These are phyloP conservation scores for Aspergillus sclerotioniger DNA, from an alignment of 495 filamentous ascomycete genomes.

Conservation along the genomic window DNA sequence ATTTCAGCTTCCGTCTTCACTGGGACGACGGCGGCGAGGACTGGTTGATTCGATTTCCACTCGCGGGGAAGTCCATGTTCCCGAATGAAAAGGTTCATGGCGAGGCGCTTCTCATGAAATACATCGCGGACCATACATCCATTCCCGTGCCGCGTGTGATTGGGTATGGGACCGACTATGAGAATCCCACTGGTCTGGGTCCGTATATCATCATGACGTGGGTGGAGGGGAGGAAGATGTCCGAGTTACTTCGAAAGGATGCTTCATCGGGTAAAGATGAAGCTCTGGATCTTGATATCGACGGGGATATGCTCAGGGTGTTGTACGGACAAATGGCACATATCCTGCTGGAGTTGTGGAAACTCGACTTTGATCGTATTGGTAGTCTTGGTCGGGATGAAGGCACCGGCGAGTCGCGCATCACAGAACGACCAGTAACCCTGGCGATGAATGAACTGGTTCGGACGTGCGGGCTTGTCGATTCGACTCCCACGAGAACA, in stretches of 20 bases:
- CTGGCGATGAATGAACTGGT: conserved; percentile 27
- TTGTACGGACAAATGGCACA: conserved; percentile 33
- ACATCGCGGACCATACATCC: conserved; percentile 23
- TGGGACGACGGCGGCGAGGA: conserved; percentile 11
- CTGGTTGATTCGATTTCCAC: conserved; percentile 16
- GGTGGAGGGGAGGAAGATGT: conserved; percentile 17
- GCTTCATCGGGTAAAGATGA: conserved; percentile 17
- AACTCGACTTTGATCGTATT: conserved; percentile 14
- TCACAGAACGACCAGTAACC: conserved; percentile 19
- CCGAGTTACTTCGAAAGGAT: conserved; percentile 16
- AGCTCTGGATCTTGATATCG: conserved; percentile 27
- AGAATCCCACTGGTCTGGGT: conserved; percentile 29
- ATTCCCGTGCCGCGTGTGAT: conserved; percentile 35
- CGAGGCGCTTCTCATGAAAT: conserved; percentile 34
- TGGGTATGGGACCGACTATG: conserved; percentile 26
- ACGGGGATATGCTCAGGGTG: conserved; percentile 20
- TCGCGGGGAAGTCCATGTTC: conserved; percentile 19
- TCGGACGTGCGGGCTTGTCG: conserved; percentile 9
- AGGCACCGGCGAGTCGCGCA: not conserved
- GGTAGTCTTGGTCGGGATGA: conserved; percentile 6
- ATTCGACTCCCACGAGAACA: not conserved
- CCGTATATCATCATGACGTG: conserved; percentile 46
- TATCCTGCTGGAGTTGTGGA: conserved; percentile 32
- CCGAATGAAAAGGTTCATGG: conserved; percentile 25
- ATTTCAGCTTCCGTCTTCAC: conserved; percentile 10